phyloP scores from a whole-genome alignment of 176 grass and related monocot species.

The Microstegium vimineum region DNA sequence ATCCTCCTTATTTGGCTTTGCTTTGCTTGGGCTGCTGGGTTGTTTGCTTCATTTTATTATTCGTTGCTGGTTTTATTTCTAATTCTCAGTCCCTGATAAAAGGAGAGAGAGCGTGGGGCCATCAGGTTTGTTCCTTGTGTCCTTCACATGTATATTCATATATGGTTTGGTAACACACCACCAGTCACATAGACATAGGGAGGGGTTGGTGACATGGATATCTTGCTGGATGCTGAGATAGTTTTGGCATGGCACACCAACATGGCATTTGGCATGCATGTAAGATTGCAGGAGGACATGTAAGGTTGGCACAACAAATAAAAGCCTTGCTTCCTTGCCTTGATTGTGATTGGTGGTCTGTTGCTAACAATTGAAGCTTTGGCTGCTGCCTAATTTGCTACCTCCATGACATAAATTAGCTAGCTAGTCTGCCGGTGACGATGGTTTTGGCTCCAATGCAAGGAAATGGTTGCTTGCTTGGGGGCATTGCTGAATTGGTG shows the following conservation, averaged over 20 bases:
- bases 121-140: not conserved
- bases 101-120: not conserved
- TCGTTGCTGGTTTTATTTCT: constrained; percentile 8
- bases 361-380: constrained; percentile 39
- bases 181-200: not conserved
- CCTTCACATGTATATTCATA: not conserved
- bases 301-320: constrained; percentile 7
- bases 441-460: constrained; percentile 33
- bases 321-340: not conserved
- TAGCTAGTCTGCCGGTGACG: not conserved
- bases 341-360: not conserved
- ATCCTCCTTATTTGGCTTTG: constrained; percentile 27
- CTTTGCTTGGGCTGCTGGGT: constrained; percentile 39
- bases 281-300: not conserved
- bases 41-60: not conserved
- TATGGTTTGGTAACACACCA: constrained; percentile 21
- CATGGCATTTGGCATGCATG: not conserved
- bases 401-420: not conserved
- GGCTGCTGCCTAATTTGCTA: constrained; percentile 22
- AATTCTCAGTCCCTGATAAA: not conserved
- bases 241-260: not conserved
- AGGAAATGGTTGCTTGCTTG: constrained; percentile 26
- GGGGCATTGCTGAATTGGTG: too few species aligned
- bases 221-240: not conserved
- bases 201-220: constrained; percentile 39